Evolutionary conservation across 2,329 filamentous ascomycete genomes (phyloP).

Genomic region (Diaporthe destruens): DNA sequence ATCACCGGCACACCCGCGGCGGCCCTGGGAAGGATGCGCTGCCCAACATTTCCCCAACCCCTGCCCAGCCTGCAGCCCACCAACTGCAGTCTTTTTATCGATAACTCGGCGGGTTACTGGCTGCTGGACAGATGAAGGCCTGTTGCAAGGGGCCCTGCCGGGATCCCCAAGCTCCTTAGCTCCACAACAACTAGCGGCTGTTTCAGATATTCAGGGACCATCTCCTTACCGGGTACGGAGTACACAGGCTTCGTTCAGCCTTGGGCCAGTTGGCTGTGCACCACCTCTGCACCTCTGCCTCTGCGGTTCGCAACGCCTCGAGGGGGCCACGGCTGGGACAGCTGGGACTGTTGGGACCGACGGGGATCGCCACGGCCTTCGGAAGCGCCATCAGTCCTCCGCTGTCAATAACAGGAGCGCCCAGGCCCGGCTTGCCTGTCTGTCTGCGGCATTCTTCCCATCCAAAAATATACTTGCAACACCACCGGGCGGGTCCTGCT

Average conservation of each 20-base stretch:
- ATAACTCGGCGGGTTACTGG: conserved; percentile 36
- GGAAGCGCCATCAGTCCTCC: conserved; percentile 7
- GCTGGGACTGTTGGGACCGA: neutral
- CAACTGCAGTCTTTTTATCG: conserved; percentile 13
- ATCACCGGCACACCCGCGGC: conserved; percentile 16
- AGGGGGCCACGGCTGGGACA: neutral
- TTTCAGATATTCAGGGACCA: conserved; percentile 31
- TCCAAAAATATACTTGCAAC: conserved; percentile 39
- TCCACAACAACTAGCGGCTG: conserved; percentile 28
- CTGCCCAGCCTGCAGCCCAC: neutral
- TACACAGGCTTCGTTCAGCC: conserved; percentile 14
- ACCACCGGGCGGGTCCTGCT: conserved; percentile 33
- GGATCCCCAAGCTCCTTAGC: conserved; percentile 30
- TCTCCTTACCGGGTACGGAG: neutral
- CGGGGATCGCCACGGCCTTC: conserved; percentile 15
- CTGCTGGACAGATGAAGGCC: conserved; percentile 36
- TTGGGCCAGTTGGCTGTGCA: neutral
- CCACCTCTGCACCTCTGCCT: neutral
- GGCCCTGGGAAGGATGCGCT: conserved; percentile 9
- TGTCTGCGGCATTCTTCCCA: conserved; percentile 12
- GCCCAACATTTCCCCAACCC: conserved; percentile 9
- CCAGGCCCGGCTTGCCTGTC: conserved; percentile 10
- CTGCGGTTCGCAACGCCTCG: conserved; percentile 8
- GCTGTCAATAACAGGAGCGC: conserved; percentile 13
- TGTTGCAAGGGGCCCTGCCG: conserved; percentile 35